Evolutionary conservation across 2,329 filamentous ascomycete genomes (phyloP).

Genomic region (Cladophialophora immunda): DNA sequence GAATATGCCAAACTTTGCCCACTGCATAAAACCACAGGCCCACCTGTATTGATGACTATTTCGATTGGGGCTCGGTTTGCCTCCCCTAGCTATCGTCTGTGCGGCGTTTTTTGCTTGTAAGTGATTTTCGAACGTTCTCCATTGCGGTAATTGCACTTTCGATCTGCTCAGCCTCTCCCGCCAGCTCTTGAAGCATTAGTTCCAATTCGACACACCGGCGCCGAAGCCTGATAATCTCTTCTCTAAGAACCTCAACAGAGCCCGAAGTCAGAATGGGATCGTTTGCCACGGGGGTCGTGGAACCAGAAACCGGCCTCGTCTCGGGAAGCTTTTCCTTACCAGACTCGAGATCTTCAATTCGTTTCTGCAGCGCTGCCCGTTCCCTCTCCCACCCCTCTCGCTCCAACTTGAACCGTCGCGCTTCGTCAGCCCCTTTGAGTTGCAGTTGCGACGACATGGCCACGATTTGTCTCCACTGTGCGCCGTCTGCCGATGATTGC

Average conservation of each 20-base stretch:
- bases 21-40: not conserved
- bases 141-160: conserved; percentile 40
- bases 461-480: conserved; percentile 61
- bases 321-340: conserved; percentile 32
- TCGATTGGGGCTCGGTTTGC: conserved; percentile 1
- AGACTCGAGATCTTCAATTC: conserved; percentile 48
- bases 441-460: conserved; percentile 59
- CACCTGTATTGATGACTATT: conserved; percentile 10
- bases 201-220: conserved; percentile 38
- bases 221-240: conserved; percentile 38
- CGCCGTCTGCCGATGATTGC: conserved; percentile 53
- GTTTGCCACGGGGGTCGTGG: conserved; percentile 33
- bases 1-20: not conserved
- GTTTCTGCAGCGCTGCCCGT: conserved; percentile 45
- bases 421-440: conserved; percentile 53
- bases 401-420: conserved; percentile 53
- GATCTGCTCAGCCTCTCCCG: conserved; percentile 37
- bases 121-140: conserved; percentile 45
- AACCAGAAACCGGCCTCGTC: conserved; percentile 25
- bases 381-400: conserved; percentile 49
- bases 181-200: conserved; percentile 33
- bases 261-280: conserved; percentile 37
- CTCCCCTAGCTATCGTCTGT: conserved; percentile 31
- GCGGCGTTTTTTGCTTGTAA: conserved; percentile 27
- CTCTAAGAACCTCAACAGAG: conserved; percentile 38